These are phyloP conservation scores for Elaeis guineensis DNA, from an alignment of 176 grass and related monocot genomes.

Conservation along the genomic window DNA sequence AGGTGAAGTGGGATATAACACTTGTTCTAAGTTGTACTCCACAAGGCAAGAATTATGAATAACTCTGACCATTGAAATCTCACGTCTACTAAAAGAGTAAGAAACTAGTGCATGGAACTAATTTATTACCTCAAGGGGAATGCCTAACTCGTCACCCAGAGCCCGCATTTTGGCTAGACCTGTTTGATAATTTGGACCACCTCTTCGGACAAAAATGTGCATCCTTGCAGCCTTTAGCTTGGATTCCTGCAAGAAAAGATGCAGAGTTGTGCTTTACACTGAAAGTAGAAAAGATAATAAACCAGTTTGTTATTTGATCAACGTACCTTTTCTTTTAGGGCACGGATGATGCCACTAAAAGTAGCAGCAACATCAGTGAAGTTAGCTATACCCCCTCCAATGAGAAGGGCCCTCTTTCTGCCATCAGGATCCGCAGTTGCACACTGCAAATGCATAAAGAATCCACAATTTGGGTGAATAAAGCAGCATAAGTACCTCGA, in stretches of 20 bases:
- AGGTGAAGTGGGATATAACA: no score
- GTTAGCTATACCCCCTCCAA: constrained; percentile 50
- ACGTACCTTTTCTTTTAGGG: constrained; percentile 38
- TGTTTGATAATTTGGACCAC: constrained; percentile 81
- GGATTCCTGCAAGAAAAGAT: constrained; percentile 45
- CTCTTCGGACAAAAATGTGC: constrained; percentile 73
- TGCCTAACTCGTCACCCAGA: constrained; percentile 51
- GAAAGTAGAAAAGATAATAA: neutral
- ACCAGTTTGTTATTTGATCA: neutral
- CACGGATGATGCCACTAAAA: constrained; percentile 46
- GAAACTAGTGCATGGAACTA: neutral
- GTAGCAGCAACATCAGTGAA: constrained; percentile 48
- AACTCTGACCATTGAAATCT: no score
- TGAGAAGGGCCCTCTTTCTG: constrained; percentile 39
- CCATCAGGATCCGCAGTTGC: constrained; percentile 43
- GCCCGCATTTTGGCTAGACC: constrained; percentile 74
- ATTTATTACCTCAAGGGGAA: constrained; percentile 67
- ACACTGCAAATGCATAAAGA: constrained; percentile 17
- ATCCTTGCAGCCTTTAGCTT: constrained; percentile 77
- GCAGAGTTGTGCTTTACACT: neutral
- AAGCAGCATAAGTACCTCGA: no score
- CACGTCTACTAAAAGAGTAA: no score
- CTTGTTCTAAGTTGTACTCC: no score
- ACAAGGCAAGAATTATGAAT: no score
- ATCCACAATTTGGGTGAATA: neutral